Conservation (phyloP, 202 grass and related monocot species). For the Zoysia matrella region DNA sequence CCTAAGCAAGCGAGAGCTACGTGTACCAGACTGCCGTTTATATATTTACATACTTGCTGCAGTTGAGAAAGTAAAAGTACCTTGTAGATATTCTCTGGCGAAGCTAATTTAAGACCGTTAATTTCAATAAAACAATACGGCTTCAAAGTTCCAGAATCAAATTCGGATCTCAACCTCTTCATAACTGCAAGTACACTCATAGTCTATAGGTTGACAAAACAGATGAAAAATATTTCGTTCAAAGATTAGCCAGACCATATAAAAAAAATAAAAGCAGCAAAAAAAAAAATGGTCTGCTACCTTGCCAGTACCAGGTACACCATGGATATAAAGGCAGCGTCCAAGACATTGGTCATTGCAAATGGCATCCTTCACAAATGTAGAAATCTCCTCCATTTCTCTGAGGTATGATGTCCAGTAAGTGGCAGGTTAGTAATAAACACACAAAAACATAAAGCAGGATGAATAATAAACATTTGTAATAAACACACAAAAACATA, state of each 20-base stretch:
- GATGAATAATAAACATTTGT: conserved; percentile 23
- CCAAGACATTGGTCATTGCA: conserved; percentile 83
- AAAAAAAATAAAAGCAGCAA: conserved; percentile 19
- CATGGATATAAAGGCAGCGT: conserved; percentile 94
- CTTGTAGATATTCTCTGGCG: conserved; percentile 96
- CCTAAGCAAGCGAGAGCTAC: no score
- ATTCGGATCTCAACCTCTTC: conserved; percentile 77
- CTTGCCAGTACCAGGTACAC: conserved; percentile 97
- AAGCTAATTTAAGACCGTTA: conserved; percentile 88
- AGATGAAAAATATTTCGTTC: conserved; percentile 33
- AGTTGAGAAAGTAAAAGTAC: conserved; percentile 46
- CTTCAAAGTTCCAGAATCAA: conserved; percentile 73
- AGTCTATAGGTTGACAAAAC: conserved; percentile 63
- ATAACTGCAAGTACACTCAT: conserved; percentile 94
- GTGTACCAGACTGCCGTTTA: no score
- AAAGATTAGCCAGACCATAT: conserved; percentile 23
- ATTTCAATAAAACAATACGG: conserved; percentile 92
- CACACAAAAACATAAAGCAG: no score
- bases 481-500: not conserved
- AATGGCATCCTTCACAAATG: conserved; percentile 92
- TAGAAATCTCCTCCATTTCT: conserved; percentile 93
- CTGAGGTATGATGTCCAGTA: conserved; percentile 50
- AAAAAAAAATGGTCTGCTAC: conserved; percentile 39
- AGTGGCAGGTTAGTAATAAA: conserved; percentile 22
- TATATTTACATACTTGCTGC: not conserved